phyloP scores from a whole-genome alignment of 306 rosid species.

The Alnus glutinosa region DNA sequence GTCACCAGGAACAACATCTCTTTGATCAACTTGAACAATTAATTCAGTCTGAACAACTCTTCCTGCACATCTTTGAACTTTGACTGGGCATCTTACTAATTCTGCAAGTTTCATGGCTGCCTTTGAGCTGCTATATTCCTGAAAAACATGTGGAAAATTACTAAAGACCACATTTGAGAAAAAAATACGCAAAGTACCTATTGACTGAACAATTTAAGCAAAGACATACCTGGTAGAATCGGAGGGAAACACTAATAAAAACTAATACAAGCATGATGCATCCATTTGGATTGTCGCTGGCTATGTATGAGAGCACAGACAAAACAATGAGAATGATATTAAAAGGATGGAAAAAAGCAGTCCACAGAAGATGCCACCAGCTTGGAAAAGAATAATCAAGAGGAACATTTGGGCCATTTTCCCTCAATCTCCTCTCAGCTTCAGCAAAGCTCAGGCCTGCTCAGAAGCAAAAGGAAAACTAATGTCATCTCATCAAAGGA shows the following conservation, averaged over 20 bases:
- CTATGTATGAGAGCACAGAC: conserved; percentile 62
- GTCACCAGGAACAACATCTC: conserved; percentile 83
- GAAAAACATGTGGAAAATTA: conserved; percentile 17
- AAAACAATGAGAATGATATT: conserved; percentile 70
- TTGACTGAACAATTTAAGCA: not conserved
- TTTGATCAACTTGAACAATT: conserved; percentile 79
- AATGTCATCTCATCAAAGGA: not conserved
- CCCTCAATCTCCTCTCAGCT: conserved; percentile 71
- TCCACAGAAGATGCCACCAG: conserved; percentile 82
- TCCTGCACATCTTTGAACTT: conserved; percentile 89
- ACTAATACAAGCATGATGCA: conserved; percentile 71
- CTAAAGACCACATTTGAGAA: not conserved
- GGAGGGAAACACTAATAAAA: conserved; percentile 70
- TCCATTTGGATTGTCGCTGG: conserved; percentile 64
- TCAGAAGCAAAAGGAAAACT: conserved; percentile 16
- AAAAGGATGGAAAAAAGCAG: conserved; percentile 76
- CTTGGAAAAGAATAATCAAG: conserved; percentile 57
- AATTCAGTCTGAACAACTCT: conserved; percentile 74
- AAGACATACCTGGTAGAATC: conserved; percentile 69
- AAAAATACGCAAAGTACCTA: not conserved
- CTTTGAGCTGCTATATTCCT: conserved; percentile 82
- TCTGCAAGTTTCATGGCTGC: conserved; percentile 85
- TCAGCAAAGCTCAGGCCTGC: conserved; percentile 80
- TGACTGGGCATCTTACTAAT: conserved; percentile 63
- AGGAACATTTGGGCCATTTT: conserved; percentile 77